A percentile compares a stretch with the other conserved stretches of the same genome.
Evolutionary conservation across 768 basidiomycete genomes (phyloP).

Genomic region (Suillus cothurnatus): DNA sequence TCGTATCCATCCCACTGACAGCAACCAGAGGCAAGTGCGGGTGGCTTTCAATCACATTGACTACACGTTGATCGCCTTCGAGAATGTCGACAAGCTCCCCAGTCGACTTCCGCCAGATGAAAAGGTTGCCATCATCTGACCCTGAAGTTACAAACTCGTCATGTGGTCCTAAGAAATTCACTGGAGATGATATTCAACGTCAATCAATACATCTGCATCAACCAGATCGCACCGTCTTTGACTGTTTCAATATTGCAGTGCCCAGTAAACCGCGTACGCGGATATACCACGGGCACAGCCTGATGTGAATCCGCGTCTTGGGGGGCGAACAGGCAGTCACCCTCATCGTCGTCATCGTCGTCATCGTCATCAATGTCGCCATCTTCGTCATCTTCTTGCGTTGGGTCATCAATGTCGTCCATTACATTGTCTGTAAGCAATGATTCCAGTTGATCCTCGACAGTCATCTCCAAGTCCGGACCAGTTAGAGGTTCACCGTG

Average conservation of each 20-base stretch:
- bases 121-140: constrained; percentile 86
- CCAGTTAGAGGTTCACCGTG: background rate
- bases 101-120: constrained; percentile 78
- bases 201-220: background rate
- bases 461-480: background rate
- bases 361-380: constrained; percentile 27
- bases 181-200: constrained; percentile 39
- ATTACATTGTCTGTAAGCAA: constrained; percentile 20
- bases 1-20: constrained; percentile 83
- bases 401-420: constrained; percentile 29
- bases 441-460: constrained; percentile 8
- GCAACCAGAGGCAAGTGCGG: constrained; percentile 79
- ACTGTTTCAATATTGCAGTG: constrained; percentile 81
- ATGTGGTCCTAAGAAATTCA: constrained; percentile 79
- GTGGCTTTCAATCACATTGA: constrained; percentile 87
- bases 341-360: constrained; percentile 37
- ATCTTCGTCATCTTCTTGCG: constrained; percentile 30
- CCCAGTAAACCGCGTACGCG: constrained; percentile 65
- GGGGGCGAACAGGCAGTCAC: constrained; percentile 29
- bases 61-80: constrained; percentile 80
- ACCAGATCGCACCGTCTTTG: constrained; percentile 70
- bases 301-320: constrained; percentile 25
- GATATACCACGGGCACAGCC: constrained; percentile 57
- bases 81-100: constrained; percentile 72
- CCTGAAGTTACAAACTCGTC: constrained; percentile 84